Evolutionary conservation across 2,329 filamentous ascomycete species (phyloP).

Genomic region (Tolypocladium guangdongense): DNA sequence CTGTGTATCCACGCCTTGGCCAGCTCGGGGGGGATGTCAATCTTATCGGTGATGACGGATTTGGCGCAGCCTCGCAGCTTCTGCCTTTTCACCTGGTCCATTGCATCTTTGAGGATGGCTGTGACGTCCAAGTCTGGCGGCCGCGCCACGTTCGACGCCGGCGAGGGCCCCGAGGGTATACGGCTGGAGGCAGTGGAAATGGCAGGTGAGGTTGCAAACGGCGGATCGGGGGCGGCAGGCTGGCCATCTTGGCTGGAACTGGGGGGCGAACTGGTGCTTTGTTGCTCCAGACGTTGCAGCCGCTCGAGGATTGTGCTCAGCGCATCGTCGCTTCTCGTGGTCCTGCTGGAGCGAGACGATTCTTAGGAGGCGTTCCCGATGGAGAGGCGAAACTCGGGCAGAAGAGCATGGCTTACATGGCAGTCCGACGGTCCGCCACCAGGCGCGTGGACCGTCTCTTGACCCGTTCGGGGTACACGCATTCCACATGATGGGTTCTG

Average conservation of each 20-base stretch:
- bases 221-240: background rate
- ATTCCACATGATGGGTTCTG: background rate
- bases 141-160: background rate
- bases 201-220: background rate
- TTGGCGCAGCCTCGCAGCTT: slow-evolving; percentile 11
- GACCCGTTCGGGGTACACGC: background rate
- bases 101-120: slow-evolving; percentile 16
- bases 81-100: slow-evolving; percentile 15
- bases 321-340: background rate
- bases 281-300: slow-evolving; percentile 15
- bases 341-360: background rate
- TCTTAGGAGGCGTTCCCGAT: background rate
- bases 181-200: background rate
- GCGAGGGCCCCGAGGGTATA: background rate
- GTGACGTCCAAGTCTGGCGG: slow-evolving; percentile 12
- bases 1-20: slow-evolving; percentile 17
- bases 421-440: background rate
- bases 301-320: slow-evolving; percentile 15
- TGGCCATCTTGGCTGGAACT: background rate
- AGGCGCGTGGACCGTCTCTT: background rate
- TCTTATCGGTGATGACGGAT: slow-evolving; percentile 11
- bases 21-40: slow-evolving; percentile 15
- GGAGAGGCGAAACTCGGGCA: too few species aligned
- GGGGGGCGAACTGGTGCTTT: background rate
- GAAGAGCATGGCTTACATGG: background rate